Conservation (phyloP, 2,329 filamentous ascomycete species). For the Neofusicoccum kwambonambiense region DNA sequence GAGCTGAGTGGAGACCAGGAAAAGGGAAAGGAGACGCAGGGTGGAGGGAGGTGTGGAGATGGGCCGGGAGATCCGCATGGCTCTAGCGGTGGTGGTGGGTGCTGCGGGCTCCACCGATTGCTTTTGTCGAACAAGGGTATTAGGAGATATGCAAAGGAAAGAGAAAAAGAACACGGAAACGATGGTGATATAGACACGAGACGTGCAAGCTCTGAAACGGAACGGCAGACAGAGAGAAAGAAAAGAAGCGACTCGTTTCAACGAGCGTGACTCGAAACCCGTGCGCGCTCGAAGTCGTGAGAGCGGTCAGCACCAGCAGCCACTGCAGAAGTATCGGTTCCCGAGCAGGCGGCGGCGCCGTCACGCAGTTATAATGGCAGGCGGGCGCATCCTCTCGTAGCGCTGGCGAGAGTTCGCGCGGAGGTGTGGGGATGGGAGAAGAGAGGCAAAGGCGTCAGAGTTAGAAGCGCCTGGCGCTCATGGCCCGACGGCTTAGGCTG, state of each 20-base stretch:
- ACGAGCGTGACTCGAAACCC: background rate
- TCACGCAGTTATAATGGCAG: background rate
- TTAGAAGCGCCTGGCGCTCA: background rate
- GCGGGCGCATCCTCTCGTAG: background rate
- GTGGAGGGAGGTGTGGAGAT: background rate
- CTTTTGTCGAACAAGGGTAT: background rate
- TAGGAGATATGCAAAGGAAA: background rate
- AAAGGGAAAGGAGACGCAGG: background rate
- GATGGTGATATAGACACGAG: background rate
- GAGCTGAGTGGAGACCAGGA: background rate
- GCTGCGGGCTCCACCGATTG: background rate
- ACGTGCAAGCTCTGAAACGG: background rate
- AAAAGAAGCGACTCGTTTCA: background rate
- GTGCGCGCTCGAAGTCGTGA: background rate
- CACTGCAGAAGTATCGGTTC: no score
- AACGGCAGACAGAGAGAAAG: background rate
- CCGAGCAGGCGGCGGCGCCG: background rate
- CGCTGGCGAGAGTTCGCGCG: background rate
- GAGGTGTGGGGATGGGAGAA: background rate
- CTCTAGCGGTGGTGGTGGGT: background rate
- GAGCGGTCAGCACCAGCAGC: no score
- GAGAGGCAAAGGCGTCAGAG: background rate
- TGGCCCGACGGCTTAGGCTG: background rate
- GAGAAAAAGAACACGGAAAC: background rate
- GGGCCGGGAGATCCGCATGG: conserved; percentile 8